Evolutionary conservation across 176 grass and related monocot species (phyloP).

Genomic region (Areca catechu): DNA sequence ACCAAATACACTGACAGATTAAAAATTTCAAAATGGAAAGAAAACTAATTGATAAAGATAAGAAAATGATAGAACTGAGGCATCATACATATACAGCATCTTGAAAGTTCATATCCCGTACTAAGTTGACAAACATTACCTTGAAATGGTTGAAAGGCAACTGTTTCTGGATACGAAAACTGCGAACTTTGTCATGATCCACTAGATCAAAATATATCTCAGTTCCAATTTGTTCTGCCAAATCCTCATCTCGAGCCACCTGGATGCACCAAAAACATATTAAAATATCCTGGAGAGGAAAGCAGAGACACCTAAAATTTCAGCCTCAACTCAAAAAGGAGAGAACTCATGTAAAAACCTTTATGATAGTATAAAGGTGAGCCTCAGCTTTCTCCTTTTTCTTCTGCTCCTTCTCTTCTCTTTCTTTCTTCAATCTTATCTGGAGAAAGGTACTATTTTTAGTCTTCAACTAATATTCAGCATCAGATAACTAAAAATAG

Average conservation of each 20-base stretch:
- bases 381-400: constrained; percentile 78
- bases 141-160: constrained; percentile 39
- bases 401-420: constrained; percentile 59
- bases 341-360: constrained; percentile 25
- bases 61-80: too few species aligned
- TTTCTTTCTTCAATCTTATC: constrained; percentile 63
- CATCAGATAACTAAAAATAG: background rate
- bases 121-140: constrained; percentile 28
- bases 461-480: background rate
- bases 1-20: too few species aligned
- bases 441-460: constrained; percentile 13
- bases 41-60: too few species aligned
- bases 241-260: constrained; percentile 48
- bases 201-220: constrained; percentile 50
- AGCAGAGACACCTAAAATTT: background rate
- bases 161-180: constrained; percentile 43
- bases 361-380: constrained; percentile 63
- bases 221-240: constrained; percentile 54
- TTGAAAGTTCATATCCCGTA: too few species aligned
- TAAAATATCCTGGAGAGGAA: constrained; percentile 14
- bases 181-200: constrained; percentile 55
- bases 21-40: too few species aligned
- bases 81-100: too few species aligned
- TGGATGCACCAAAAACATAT: constrained; percentile 9
- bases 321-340: background rate